Evolutionary conservation across 106 monocot genomes (phyloP), one percentile per base, ranked within the genome.

Genomic region (Acorus calamus): DNA sequence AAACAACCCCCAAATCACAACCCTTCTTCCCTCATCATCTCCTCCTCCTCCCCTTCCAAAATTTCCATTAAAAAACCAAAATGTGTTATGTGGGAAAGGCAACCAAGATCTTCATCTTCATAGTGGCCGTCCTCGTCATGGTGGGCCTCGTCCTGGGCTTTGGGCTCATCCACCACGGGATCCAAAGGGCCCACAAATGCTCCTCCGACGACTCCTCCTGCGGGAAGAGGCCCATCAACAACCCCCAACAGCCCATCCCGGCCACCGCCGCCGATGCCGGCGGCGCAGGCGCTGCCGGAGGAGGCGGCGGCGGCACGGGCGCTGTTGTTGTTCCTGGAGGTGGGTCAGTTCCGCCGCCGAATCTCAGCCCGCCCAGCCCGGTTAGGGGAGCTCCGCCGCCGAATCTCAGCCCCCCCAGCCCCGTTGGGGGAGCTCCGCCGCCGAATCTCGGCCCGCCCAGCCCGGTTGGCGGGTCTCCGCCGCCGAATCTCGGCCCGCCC

Each of bases 11-110:
- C 28, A 28, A 28, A 28, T 28, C 28, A 28, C 28, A 28, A 1
- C 28, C 28, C 28, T 28, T 28, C 28, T 1, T 1, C 28, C 1
- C 28, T 28, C 28, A 0, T 28, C 28, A 28, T 28, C 28, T 0
- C 28, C 28, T 28, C 28, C 28, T 28, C 28, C 28, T 28, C 28
- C 28, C 28, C 28, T 28, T 28, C 28, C 28, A 28, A 28, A 28
- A 28, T 28, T 28, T 28, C 28, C 28, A 28, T 28, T 28, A 28
- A 28, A 28, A 28, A 28, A 28, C 28, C 28, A 28, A 64, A 50
- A 70, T 86, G 74, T 89, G 93, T 48, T 89, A 89, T 56, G 67
- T 94, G 51, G 93, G 89, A 14, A 94, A 89, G 76, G 93, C 93
- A 4, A 89, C 89, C 59, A 94, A 94, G 84, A 94, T 94, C 76